Percentiles rank a stretch among this genome's conserved stretches.
These are phyloP conservation scores for Kwoniella newhampshirensis DNA, from an alignment of 768 basidiomycete genomes.

Conservation along the genomic window DNA sequence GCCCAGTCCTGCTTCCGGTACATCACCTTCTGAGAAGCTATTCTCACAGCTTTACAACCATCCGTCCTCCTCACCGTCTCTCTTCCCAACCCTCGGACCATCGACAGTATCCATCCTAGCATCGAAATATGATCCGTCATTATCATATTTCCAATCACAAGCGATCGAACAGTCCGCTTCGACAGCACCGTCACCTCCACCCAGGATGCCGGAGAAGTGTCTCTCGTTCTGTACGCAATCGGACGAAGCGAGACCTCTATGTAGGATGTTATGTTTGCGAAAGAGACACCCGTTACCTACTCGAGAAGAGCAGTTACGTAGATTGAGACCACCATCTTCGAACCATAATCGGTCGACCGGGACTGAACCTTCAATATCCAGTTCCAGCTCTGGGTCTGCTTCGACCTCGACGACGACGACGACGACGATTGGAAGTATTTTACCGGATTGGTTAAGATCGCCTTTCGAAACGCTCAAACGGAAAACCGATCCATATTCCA, in stretches of 20 bases:
- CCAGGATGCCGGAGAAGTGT: conserved; percentile 42
- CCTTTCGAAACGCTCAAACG: conserved; percentile 32
- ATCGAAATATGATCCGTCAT: conserved; percentile 16
- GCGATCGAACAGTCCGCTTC: conserved; percentile 11
- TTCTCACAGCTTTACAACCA: conserved; percentile 16
- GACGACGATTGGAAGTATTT: neutral
- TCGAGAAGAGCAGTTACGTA: conserved; percentile 21
- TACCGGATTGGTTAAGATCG: conserved; percentile 2
- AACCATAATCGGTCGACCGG: neutral
- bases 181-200: conserved; percentile 5
- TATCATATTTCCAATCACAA: conserved; percentile 15
- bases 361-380: neutral
- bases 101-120: conserved; percentile 13
- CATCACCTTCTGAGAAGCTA: conserved; percentile 7
- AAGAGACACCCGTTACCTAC: conserved; percentile 11
- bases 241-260: conserved; percentile 26
- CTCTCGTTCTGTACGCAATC: conserved; percentile 39
- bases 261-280: conserved; percentile 42
- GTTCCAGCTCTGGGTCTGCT: neutral
- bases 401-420: neutral
- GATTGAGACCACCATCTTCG: conserved; percentile 23
- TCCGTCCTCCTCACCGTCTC: conserved; percentile 6
- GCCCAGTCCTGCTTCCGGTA: too few relatives aligned
- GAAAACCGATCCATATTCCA: conserved; percentile 31
- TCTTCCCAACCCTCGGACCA: conserved; percentile 6